Evolutionary conservation across 345 rosid species (phyloP).

Genomic region (Eutrema japonicum): DNA sequence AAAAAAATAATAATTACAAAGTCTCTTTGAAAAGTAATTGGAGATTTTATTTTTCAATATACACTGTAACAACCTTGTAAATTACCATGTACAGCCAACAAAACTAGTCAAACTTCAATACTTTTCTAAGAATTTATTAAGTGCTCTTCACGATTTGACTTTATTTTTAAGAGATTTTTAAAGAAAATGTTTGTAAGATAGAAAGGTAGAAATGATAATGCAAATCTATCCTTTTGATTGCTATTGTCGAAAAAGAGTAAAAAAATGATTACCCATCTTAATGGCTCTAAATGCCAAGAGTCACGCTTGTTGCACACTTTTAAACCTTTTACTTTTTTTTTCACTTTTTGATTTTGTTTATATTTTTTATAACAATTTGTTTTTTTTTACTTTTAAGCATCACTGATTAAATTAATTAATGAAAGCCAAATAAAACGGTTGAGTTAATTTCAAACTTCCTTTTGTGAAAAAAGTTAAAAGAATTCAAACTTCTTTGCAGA

Average conservation of each 20-base stretch:
- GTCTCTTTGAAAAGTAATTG: slow-evolving; percentile 17
- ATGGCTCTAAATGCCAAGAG: slow-evolving; percentile 39
- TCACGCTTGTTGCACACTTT: slow-evolving; percentile 44
- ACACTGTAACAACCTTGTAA: not conserved
- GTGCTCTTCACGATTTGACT: slow-evolving; percentile 31
- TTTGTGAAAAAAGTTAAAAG: not conserved
- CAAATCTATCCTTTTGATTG: slow-evolving; percentile 26
- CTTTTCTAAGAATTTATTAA: not conserved
- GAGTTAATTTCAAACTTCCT: slow-evolving; percentile 39
- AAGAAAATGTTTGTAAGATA: not conserved
- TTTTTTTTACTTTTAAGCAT: slow-evolving; percentile 21
- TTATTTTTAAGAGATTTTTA: not conserved
- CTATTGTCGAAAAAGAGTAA: slow-evolving; percentile 23
- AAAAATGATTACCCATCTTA: slow-evolving; percentile 38
- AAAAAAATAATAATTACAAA: not conserved
- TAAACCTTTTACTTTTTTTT: slow-evolving; percentile 20
- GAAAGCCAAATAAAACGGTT: slow-evolving; percentile 42
- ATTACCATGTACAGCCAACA: not conserved
- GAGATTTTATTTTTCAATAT: not conserved
- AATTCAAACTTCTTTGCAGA: slow-evolving; percentile 28
- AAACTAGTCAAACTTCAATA: slow-evolving; percentile 24
- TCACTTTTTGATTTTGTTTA: not conserved
- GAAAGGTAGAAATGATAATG: slow-evolving; percentile 25
- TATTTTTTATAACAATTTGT: not conserved
- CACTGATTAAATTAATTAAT: slow-evolving; percentile 21